phyloP scores from a whole-genome alignment of 371 early-diverging fungal genomes.

The Mortierella sp. region DNA sequence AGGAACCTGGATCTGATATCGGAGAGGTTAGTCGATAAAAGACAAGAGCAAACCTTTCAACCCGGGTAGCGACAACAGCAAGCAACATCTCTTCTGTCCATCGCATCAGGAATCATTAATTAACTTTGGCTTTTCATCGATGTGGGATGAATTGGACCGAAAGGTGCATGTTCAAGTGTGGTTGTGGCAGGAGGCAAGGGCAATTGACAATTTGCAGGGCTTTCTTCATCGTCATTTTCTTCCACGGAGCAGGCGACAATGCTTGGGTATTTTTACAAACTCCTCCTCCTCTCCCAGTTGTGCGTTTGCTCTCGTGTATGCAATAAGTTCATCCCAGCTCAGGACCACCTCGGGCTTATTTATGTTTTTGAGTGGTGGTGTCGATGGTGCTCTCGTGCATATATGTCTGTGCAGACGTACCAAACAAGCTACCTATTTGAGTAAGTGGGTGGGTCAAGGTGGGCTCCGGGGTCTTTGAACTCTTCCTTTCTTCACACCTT shows the following conservation, averaged over 20 bases:
- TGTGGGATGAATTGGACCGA: neutral
- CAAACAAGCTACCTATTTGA: constrained; percentile 7
- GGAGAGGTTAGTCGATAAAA: neutral
- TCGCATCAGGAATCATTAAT: neutral
- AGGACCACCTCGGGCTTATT: neutral
- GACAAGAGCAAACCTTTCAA: neutral
- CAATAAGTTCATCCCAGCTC: neutral
- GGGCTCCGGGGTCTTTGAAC: neutral
- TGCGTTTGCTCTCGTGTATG: neutral
- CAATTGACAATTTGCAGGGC: too few species aligned
- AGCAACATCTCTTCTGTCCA: neutral
- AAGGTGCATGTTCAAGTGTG: neutral
- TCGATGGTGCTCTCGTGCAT: constrained; percentile 33
- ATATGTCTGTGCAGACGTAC: constrained; percentile 28
- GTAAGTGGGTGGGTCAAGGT: neutral
- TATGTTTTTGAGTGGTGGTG: neutral
- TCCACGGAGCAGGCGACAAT: neutral
- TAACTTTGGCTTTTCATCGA: neutral
- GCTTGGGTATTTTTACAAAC: constrained; percentile 24
- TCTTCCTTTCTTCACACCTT: neutral
- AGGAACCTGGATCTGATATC: neutral
- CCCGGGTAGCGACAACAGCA: neutral
- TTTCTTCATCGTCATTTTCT: neutral
- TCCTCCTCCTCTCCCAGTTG: neutral
- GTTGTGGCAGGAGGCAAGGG: neutral